A percentile compares a stretch with the other conserved stretches of the same genome.
These are phyloP conservation scores for Ilyonectria mors-panacis DNA, from an alignment of 2,329 filamentous ascomycete genomes.

Conservation along the genomic window DNA sequence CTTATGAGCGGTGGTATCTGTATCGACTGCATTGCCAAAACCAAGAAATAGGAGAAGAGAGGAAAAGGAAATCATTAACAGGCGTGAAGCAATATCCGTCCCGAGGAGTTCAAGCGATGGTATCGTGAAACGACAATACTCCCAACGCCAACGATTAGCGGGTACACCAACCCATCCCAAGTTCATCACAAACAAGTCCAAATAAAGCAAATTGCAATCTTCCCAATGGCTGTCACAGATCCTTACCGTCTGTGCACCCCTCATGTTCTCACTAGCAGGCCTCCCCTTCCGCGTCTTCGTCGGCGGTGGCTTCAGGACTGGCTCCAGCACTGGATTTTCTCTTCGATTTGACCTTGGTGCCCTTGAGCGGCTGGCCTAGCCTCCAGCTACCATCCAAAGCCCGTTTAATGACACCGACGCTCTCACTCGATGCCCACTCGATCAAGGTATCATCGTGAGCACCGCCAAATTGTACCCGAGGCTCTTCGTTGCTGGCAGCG, in stretches of 20 bases:
- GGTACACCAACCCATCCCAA: constrained; percentile 6
- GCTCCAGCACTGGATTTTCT: constrained; percentile 12
- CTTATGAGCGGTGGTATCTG: neutral
- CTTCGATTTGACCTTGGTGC: constrained; percentile 32
- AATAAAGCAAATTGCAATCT: constrained; percentile 3
- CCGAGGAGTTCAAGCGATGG: constrained; percentile 14
- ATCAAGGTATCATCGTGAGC: constrained; percentile 56
- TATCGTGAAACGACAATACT: constrained; percentile 13
- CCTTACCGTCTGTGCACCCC: neutral
- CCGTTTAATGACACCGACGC: constrained; percentile 56
- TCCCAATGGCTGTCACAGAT: neutral
- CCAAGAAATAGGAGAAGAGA: neutral
- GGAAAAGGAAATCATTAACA: neutral
- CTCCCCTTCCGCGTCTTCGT: constrained; percentile 51
- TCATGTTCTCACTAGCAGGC: constrained; percentile 31
- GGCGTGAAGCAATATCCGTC: constrained; percentile 1
- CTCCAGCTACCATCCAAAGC: constrained; percentile 49
- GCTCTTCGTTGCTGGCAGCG: constrained; percentile 50
- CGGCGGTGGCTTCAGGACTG: constrained; percentile 19
- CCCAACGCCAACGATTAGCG: constrained; percentile 20
- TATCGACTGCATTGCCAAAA: neutral
- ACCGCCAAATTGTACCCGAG: constrained; percentile 57
- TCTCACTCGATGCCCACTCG: constrained; percentile 56
- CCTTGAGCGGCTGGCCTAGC: constrained; percentile 51
- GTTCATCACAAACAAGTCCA: neutral